A percentile compares a stretch with the other conserved stretches of the same genome.
Conservation (phyloP, 306 rosid species). For the Calophaca sinica region DNA sequence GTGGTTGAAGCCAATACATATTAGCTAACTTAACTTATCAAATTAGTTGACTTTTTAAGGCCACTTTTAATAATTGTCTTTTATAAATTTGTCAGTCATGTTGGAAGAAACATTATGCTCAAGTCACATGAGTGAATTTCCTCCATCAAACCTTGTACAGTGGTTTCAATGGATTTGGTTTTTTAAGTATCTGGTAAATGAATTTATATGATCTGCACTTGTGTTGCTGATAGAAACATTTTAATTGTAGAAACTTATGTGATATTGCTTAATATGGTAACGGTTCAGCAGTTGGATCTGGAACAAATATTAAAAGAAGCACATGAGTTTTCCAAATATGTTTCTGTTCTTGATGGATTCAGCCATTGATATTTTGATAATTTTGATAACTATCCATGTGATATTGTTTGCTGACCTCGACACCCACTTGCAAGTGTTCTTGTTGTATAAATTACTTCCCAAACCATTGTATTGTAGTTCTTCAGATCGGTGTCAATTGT, state of each 20-base stretch:
- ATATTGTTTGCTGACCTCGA: not conserved
- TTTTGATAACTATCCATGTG: not conserved
- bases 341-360: not conserved
- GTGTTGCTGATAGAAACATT: not conserved
- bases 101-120: not conserved
- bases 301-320: not conserved
- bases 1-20: too few relatives aligned
- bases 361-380: not conserved
- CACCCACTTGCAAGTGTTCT: not conserved
- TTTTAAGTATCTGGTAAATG: not conserved
- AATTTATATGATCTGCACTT: not conserved
- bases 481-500: not conserved
- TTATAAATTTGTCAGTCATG: too few relatives aligned
- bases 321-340: not conserved
- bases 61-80: too few relatives aligned
- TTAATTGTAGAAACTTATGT: not conserved
- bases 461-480: not conserved
- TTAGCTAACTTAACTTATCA: too few relatives aligned
- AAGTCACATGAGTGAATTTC: not conserved
- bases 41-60: too few relatives aligned
- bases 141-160: not conserved
- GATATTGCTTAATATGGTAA: not conserved
- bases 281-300: not conserved
- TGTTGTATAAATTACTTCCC: not conserved
- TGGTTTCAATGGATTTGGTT: not conserved